These are phyloP conservation scores for Hordeum marinum DNA, from an alignment of 176 grass and related monocot genomes.

Conservation along the genomic window DNA sequence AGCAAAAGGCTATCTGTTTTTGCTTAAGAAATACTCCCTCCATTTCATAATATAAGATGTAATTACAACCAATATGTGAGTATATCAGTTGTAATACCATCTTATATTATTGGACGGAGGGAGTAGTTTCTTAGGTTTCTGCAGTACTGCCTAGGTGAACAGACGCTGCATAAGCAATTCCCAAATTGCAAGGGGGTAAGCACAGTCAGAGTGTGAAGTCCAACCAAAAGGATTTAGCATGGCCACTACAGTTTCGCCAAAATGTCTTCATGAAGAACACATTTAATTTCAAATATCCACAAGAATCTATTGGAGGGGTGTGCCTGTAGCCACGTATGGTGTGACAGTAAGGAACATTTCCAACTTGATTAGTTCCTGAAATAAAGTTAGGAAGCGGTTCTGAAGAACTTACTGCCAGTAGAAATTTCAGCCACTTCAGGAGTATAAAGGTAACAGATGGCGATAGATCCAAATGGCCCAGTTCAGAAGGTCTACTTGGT, in stretches of 20 bases:
- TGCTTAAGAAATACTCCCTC: slow-evolving; percentile 1
- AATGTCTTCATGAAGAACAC: neutral
- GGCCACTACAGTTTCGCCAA: neutral
- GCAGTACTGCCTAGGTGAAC: neutral
- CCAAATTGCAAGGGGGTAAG: neutral
- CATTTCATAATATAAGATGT: neutral
- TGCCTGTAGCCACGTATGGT: neutral
- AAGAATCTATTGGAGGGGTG: neutral
- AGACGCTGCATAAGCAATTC: neutral
- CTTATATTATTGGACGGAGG: neutral
- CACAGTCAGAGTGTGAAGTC: neutral
- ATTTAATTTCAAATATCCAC: slow-evolving; percentile 3
- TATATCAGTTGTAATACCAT: too few species aligned
- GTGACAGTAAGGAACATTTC: neutral
- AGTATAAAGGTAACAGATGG: neutral
- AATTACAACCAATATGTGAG: too few species aligned
- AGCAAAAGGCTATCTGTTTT: slow-evolving; percentile 1
- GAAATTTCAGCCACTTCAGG: neutral
- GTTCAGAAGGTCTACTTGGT: neutral
- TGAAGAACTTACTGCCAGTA: neutral
- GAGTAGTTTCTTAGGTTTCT: neutral
- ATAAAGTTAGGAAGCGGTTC: neutral
- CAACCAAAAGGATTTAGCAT: neutral
- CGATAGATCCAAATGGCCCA: neutral
- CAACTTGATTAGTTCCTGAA: neutral